Base-by-base conservation (phyloP, 345 rosid species). In the Heritiera fomes region DNA sequence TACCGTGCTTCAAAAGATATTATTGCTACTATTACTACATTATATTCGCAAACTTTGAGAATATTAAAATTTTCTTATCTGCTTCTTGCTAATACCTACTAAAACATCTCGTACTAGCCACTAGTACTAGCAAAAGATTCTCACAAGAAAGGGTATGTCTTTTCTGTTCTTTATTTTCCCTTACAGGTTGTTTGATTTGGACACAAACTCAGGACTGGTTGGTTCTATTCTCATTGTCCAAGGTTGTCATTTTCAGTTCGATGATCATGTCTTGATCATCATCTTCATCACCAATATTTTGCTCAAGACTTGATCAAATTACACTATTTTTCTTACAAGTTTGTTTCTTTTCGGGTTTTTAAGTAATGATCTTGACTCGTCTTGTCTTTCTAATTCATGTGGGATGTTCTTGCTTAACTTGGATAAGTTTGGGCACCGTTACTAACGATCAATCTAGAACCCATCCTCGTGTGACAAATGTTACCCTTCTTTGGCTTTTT, bases 1-100 rank as follows among this genome's bases (percentile, higher is more conserved):
- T 76, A 70, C 65, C 78, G 52, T 80, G 77, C 74, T 76, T 64
- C 46, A 38, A 80, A 77, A 78, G 64, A 77, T n/a, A 10, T 13
- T 55, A 55, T 17, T 15, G 47, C 15, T 60, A 0, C 23, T 34
- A 34, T 34, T 34, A 23, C 28, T 6, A 47, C 41, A 47, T n/a
- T 9, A 11, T 12, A 46, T 28, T 28, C 6, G 13, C 6, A 30
- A 9, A 23, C 64, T 60, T 60, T 60, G 6, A 60, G 9, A 4
- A 60, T 2, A 13, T 52, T 14, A 52, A 15, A 14, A 14, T 15
- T 15, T 53, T 53, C 58, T 15, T 14, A 4, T 10, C 8, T 46
- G 69, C 34, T 13, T 20, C 14, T 8, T 12, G 52, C 23, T 66
- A 41, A 41, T 41, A 3, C 43, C 43, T 41, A 71, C 47, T 53